phyloP scores from a whole-genome alignment of 2,329 filamentous ascomycete genomes.

The Aspergillus neoniger region DNA sequence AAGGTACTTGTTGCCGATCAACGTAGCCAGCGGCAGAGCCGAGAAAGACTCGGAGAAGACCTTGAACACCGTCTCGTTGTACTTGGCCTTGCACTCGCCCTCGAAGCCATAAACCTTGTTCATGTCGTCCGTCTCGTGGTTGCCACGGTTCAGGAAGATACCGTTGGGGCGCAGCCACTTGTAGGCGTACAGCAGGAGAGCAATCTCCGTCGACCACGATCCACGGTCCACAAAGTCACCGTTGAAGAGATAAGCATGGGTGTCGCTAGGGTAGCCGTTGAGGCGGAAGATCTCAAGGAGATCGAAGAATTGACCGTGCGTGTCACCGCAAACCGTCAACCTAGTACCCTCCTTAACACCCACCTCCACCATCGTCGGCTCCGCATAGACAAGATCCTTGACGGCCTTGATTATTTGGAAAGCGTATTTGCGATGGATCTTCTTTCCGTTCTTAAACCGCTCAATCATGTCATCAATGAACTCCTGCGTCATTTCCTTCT shows the following conservation, averaged over 20 bases:
- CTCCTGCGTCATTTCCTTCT: slow-evolving; percentile 87
- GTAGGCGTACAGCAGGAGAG: slow-evolving; percentile 88
- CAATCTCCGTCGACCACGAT: slow-evolving; percentile 98
- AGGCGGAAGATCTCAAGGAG: slow-evolving; percentile 93
- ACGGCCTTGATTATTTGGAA: slow-evolving; percentile 93
- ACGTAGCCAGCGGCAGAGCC: slow-evolving; percentile 83
- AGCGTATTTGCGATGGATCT: slow-evolving; percentile 92
- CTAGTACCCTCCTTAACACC: slow-evolving; percentile 74
- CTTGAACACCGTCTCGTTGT: slow-evolving; percentile 94
- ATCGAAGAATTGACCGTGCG: slow-evolving; percentile 97
- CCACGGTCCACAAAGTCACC: slow-evolving; percentile 98
- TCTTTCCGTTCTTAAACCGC: slow-evolving; percentile 94
- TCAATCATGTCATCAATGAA: slow-evolving; percentile 98
- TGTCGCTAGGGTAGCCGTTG: slow-evolving; percentile 80
- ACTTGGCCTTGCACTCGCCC: slow-evolving; percentile 97
- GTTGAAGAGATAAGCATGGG: slow-evolving; percentile 95
- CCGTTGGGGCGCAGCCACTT: slow-evolving; percentile 87
- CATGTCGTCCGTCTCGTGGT: slow-evolving; percentile 99
- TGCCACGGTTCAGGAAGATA: slow-evolving; percentile 96
- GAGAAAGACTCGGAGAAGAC: slow-evolving; percentile 98
- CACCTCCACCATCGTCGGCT: slow-evolving; percentile 96
- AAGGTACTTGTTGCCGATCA: slow-evolving; percentile 88
- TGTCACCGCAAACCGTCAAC: slow-evolving; percentile 95
- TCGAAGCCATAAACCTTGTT: slow-evolving; percentile 98
- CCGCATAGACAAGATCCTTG: slow-evolving; percentile 84